phyloP scores from a whole-genome alignment of 2,329 filamentous ascomycete genomes.

The Samsoniella hepiali region DNA sequence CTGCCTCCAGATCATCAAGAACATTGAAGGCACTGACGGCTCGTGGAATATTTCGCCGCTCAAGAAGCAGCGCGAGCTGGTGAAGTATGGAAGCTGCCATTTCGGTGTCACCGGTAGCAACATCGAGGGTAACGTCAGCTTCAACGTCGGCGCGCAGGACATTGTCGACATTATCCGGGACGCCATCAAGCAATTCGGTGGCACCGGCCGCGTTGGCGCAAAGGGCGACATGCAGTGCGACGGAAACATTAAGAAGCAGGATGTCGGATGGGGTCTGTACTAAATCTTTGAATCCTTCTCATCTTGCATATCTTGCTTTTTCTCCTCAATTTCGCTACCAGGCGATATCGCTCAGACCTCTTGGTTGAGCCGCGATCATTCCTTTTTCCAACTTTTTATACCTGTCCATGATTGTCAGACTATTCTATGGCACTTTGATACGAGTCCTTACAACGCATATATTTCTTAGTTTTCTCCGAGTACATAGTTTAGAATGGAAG shows the following conservation, averaged over 20 bases:
- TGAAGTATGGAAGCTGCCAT: constrained; percentile 28
- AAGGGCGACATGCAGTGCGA: constrained; percentile 33
- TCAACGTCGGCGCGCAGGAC: constrained; percentile 34
- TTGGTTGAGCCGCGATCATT: background rate
- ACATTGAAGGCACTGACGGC: constrained; percentile 27
- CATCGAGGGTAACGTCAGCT: constrained; percentile 28
- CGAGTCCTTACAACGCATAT: background rate
- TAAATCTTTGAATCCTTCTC: background rate
- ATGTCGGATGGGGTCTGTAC: constrained; percentile 28
- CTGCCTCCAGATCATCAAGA: constrained; percentile 34
- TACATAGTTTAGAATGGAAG: background rate
- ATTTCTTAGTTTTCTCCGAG: background rate
- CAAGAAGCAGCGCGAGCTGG: constrained; percentile 11
- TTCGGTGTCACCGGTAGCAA: constrained; percentile 29
- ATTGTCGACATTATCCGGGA: constrained; percentile 35
- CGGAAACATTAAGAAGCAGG: constrained; percentile 22
- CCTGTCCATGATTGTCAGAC: background rate
- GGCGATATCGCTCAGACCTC: background rate
- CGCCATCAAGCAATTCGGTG: constrained; percentile 29
- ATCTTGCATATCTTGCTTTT: background rate
- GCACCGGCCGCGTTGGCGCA: constrained; percentile 31
- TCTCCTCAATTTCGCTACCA: background rate
- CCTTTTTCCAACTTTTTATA: background rate
- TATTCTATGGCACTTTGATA: background rate
- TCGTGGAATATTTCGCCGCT: constrained; percentile 2